Percentiles rank a stretch among this genome's conserved stretches.
phyloP scores from a whole-genome alignment of 352 stramenopile species.

The Phytopythium boreale region DNA sequence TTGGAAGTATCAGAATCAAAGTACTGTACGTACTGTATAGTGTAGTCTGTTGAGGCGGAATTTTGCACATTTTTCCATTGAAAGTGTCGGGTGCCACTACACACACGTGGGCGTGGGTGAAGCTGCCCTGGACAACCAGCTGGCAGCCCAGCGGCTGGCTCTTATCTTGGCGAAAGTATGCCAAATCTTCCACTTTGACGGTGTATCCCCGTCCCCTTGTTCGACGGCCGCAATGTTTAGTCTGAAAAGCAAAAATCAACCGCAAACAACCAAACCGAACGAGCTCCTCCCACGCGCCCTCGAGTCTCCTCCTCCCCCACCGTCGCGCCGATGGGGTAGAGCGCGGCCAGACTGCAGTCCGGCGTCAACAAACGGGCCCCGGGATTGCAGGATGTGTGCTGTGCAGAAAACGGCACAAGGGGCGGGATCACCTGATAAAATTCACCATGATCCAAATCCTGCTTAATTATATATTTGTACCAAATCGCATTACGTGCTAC shows the following conservation, averaged over 20 bases:
- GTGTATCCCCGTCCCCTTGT: conserved; percentile 6
- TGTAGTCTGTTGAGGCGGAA: background rate
- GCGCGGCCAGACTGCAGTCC: background rate
- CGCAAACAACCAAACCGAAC: background rate
- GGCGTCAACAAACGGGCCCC: conserved; percentile 4
- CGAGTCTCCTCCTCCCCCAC: background rate
- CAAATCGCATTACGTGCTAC: too few species aligned
- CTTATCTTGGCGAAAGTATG: background rate
- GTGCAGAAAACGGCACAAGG: background rate
- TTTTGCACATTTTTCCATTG: background rate
- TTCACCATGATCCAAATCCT: too few species aligned
- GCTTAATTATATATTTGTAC: too few species aligned
- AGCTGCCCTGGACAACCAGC: too few species aligned
- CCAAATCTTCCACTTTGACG: background rate
- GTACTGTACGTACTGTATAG: too few species aligned
- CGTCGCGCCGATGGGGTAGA: conserved; percentile 2
- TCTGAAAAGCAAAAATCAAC: background rate
- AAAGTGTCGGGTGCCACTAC: background rate
- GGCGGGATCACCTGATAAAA: conserved; percentile 1
- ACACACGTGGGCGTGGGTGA: conserved; percentile 2
- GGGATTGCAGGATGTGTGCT: conserved; percentile 1
- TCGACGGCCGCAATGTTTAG: background rate
- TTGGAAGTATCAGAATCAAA: too few species aligned
- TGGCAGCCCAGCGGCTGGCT: too few species aligned
- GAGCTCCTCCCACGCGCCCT: background rate